Base-by-base conservation (phyloP, 164 flowering plant genomes). In the Berberis thunbergii region DNA sequence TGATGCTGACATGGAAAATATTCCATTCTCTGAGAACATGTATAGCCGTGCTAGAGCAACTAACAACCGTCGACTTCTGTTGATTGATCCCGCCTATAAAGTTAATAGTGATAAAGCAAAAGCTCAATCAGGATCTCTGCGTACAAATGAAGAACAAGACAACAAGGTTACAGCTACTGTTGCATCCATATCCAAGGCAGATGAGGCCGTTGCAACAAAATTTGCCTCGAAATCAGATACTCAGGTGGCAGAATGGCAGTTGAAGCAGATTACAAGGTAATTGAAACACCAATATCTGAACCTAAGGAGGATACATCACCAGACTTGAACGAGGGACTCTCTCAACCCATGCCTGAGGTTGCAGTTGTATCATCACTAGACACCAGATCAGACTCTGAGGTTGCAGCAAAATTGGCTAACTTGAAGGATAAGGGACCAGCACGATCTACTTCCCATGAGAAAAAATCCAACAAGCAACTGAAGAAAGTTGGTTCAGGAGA, bases 1-100 rank as follows among this genome's bases (percentile, higher is more conserved):
- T 68, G 93, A 89, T 54, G 69, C 84, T 0, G 90, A 83, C 67
- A 54, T 81, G 64, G 95, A 90, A 61, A 81, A 72, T 59, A 49
- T 75, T 13, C 86, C 95, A 54, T 84, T 78, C 71, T 70, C 83
- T 9, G 86, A 80, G 43, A 67, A 80, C 6, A 63, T 72, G 43
- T 81, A 71, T 62, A 64, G 71, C 39, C 66, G 71, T 52, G 13
- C 74, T 12, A 60, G 78, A 59, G 70, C 78, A 56, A 69, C 75
- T 41, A 11, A 66, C 4, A 67, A 70, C 54, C 80, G 72, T 46
- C 81, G 79, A 54, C 60, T 77, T 45, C 67, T 85, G 44, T 77
- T 85, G 12, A 76, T 82, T 67, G 89, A 85, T 54, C 82, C 87
- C 46, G 63, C 86, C 41, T 77, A 81, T 68, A 78, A 67, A 67